Base-by-base conservation (phyloP, 2,329 filamentous ascomycete species). In the Xylogone sp. region DNA sequence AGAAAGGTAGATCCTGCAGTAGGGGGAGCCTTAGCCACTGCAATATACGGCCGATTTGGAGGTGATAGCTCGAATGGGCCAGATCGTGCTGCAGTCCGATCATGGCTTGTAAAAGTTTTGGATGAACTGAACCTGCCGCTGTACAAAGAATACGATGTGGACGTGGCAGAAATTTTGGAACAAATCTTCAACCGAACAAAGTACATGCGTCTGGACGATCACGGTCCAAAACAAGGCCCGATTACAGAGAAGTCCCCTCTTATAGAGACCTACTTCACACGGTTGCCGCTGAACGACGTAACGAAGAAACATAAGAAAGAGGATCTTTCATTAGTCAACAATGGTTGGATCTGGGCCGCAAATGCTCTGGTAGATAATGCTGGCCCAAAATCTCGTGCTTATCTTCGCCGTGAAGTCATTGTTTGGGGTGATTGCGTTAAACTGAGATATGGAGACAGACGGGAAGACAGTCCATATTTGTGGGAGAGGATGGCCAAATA, bases 341-440 rank as follows among this genome's bases (percentile, higher is more conserved):
- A 99, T 65, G 94, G 94, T 43, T 99, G 94, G 94, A 92, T 99
- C 8, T 99, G 94, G 94, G 93, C 90, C 53, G 93, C 93, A 5
- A 95, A 97, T 71, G 93, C 94, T 1, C 81, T 97, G 70, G 80
- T 90, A 43, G 94, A 99, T 72, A 94, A 97, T 64, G 94, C 94
- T 24, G 95, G 95, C 0, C 87, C 91, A 0, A 77, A 88, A 45
- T 96, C 93, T 8, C 85, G 86, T 51, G 91, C 93, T n/a, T 99
- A 99, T 65, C 79, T 99, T n/a, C 83, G 90, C 48, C 83, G 94
- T 59, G 91, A 99, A 69, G 90, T 99, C 54, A 97, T 99, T 59
- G 88, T 97, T 24, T 99, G 94, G 94, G 92, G 93, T 13, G 94
- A 99, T 67, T 99, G 95, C 67, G 94, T 97, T 56, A 99, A 99